Base-by-base conservation (phyloP, 1,139 yeast species). In the Ogataea hybrid region DNA sequence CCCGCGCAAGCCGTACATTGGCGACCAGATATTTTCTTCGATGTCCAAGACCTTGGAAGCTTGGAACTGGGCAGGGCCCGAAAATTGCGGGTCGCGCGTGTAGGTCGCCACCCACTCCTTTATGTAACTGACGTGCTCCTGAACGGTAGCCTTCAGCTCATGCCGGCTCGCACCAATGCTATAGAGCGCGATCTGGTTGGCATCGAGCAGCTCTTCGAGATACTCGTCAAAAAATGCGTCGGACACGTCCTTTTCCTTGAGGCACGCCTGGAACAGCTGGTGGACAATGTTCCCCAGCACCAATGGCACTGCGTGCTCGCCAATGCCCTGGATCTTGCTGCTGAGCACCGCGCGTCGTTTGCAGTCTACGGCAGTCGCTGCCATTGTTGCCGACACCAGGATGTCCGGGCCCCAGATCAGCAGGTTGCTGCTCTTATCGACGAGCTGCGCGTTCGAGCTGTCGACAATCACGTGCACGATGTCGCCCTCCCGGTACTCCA, bases 21-120 rank as follows among this genome's bases (percentile, higher is more conserved):
- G 96, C 0, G 97, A 87, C 87, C 95, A 82, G 16, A 92, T 81
- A 53, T 83, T 86, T 57, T 92, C 97, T 61, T 92, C 99, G 15
- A 87, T 77, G 58, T 87, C 96, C 30, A 88, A 66, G 5, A 88
- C 77, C 42, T 83, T 79, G 11, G 76, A 71, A 1, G 84, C 80
- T 0, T 84, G 68, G 53, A 80, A 71, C 28, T 63, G 61, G 1
- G 75, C 63, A 9, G 28, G 11, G 21, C 21, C 9, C 7, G 21
- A 6, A 20, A 20, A 20, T 20, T 20, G 21, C 10, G 30, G 5
- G 12, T 28, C 15, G 21, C 16, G 27, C 8, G 49, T 54, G 18
- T 46, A 47, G 9, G 50, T 33, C 0, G 62, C 57, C 21, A 81
- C 77, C 94, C 97, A 92, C 1, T 69, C 63, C 43, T 73, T 70